Base-by-base conservation (phyloP, 2,329 filamentous ascomycete genomes). In the Verticillium tricorpus region DNA sequence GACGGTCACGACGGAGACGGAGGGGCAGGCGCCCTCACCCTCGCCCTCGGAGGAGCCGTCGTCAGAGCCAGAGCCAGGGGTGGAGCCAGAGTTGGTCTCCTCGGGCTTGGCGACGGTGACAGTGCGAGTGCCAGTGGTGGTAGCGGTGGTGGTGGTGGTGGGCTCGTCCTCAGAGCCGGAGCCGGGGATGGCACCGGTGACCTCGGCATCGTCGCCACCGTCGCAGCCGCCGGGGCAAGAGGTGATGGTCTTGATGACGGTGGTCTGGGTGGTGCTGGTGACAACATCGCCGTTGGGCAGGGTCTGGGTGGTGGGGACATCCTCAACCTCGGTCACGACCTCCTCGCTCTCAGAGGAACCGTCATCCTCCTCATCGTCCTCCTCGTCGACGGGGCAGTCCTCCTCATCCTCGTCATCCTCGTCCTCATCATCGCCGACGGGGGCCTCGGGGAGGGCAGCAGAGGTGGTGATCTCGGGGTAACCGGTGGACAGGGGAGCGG, bases 221-320 rank as follows among this genome's bases (percentile, higher is more conserved):
- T 54, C 50, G 57, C 40, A 40, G 65, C 65, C 65, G 63, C 62
- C 64, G 32, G 31, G 56, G 57, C 58, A 60, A 56, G 59, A 52
- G 35, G 63, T 61, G 35, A 58, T 58, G 56, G 56, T 58, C 56
- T 58, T 58, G 39, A 74, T 74, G 66, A 71, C 60, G 64, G 78
- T 78, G 67, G 74, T 69, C 68, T 76, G 67, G 66, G 76, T 70
- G 63, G 78, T 81, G 63, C 76, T 73, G 59, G 71, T 78, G 63
- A 83, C 70, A 61, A 78, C 76, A 68, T 78, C 80, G 56, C 72
- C 77, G 55, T 75, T 67, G 64, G 75, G 77, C 61, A 69, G 52
- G 62, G 70, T 71, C 65, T 69, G 68, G 56, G 63, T 59, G 60
- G 67, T 66, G 50, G 50, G 61, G 56, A 62, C 59, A 15, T 64